A percentile compares a stretch with the other conserved stretches of the same genome.
These are phyloP conservation scores for Turritis glabra DNA, from an alignment of 345 rosid species.

Conservation along the genomic window DNA sequence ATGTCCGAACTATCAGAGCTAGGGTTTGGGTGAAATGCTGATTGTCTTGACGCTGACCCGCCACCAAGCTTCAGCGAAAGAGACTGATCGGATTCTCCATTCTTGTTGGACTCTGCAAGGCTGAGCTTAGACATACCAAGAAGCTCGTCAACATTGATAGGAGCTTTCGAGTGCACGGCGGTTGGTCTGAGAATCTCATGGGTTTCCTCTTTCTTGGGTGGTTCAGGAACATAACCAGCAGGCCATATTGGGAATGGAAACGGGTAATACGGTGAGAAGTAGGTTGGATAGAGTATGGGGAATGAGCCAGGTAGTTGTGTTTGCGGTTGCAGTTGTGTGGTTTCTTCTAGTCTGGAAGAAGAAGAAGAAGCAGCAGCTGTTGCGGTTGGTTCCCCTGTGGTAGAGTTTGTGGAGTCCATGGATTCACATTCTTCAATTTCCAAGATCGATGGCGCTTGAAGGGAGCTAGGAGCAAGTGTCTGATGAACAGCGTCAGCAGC, in stretches of 20 bases:
- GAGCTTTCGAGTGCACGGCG: constrained; percentile 76
- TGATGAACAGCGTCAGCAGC: constrained; percentile 35
- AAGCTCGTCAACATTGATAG: constrained; percentile 85
- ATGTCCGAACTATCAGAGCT: constrained; percentile 54
- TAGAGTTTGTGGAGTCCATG: constrained; percentile 92
- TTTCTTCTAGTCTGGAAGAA: constrained; percentile 28
- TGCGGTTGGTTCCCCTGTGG: constrained; percentile 52
- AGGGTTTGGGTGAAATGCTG: constrained; percentile 93
- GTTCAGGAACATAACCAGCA: constrained; percentile 52
- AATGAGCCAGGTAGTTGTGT: constrained; percentile 51
- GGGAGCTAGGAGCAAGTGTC: constrained; percentile 48
- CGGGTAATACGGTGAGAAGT: constrained; percentile 74
- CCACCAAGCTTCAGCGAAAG: constrained; percentile 73
- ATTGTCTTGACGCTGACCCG: constrained; percentile 70
- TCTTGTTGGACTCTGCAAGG: constrained; percentile 62
- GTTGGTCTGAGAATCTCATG: constrained; percentile 88
- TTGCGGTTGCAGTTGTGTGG: constrained; percentile 26
- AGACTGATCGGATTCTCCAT: constrained; percentile 53
- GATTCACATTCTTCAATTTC: constrained; percentile 87
- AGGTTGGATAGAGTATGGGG: constrained; percentile 75
- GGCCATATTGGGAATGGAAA: constrained; percentile 76
- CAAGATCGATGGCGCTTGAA: constrained; percentile 47
- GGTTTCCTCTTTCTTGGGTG: constrained; percentile 46
- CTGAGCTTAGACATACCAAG: constrained; percentile 93
- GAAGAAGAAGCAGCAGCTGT: constrained; percentile 37